Evolutionary conservation across 2,329 filamentous ascomycete species (phyloP), one percentile per base, ranked within the genome.

Genomic region (Dothistroma pini): DNA sequence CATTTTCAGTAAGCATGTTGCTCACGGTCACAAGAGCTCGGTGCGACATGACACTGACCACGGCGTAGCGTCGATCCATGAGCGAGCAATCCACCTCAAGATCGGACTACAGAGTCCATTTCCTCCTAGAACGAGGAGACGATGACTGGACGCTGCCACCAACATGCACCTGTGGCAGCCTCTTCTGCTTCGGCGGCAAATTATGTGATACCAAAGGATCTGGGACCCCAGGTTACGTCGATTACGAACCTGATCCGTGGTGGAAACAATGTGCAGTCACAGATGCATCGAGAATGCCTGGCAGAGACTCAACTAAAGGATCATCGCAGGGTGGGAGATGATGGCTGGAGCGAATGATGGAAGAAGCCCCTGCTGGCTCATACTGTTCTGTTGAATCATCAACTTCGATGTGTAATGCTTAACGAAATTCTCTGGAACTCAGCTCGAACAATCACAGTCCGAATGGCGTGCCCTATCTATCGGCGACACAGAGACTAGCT

Each of bases 171-270:
- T 59, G 57, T 21, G 57, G 57, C 9, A 59, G 50, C 38, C 21
- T 59, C 2, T 59, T 59, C 52, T 59, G 57, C 35, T 59, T 59
- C 31, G 41, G 57, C 32, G 57, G 57, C 4, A 59, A 32, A 11
- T 41, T 32, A 8, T 59, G 57, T 35, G 34, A 55, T 16, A 51
- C 9, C 12, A 41, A 49, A 55, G 57, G 57, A 22, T n/a, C 25
- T 34, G 57, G 57, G 8, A 59, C 57, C 10, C 52, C 51, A 12
- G 57, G 57, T 2, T 52, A 52, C 29, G 57, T 55, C 16, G 55
- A 57, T 25, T 59, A 59, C 31, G 57, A 59, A 21, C 51, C 57
- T 4, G 44, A 59, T 21, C 52, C 38, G n/a, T 59, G 38, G 38
- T 59, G 57, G 57, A 58, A 57, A 44, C 44, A 38, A 19, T 16